These are phyloP conservation scores for Ogataea polymorpha DNA, from an alignment of 805 yeast species.

Conservation along the genomic window DNA sequence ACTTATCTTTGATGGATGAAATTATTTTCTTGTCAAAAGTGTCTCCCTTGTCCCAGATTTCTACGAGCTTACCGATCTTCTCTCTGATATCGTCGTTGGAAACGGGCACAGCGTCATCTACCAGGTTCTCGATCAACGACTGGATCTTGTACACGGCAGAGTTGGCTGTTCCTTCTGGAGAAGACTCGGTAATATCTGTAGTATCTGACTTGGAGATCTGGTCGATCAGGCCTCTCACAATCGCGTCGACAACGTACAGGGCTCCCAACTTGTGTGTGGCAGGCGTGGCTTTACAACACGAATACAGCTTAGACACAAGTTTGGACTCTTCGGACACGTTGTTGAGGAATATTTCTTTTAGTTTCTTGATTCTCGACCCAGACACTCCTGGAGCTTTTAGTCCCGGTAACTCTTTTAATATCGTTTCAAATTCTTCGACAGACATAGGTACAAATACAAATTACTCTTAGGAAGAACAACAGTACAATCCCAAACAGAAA, in stretches of 20 bases:
- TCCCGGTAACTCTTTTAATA: conserved; percentile 48
- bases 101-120: conserved; percentile 60
- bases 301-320: conserved; percentile 55
- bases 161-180: conserved; percentile 69
- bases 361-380: conserved; percentile 87
- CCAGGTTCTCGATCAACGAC: conserved; percentile 57
- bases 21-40: conserved; percentile 66
- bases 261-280: conserved; percentile 85
- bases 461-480: conserved; percentile 12
- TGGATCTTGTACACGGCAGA: conserved; percentile 68
- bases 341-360: conserved; percentile 73
- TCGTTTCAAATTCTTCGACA: conserved; percentile 45
- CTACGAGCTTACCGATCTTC: conserved; percentile 79
- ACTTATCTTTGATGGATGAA: conserved; percentile 52
- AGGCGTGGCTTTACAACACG: conserved; percentile 70
- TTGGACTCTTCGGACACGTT: conserved; percentile 51
- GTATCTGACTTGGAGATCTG: conserved; percentile 56
- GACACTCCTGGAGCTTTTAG: conserved; percentile 90
- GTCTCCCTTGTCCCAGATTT: conserved; percentile 86
- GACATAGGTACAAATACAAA: conserved; percentile 15
- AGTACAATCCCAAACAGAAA: conserved; percentile 6
- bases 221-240: conserved; percentile 81
- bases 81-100: conserved; percentile 56
- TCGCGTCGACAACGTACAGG: conserved; percentile 87
- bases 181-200: conserved; percentile 44